Conservation (phyloP, 805 yeast species). For the Kurtzmaniella cleridarum region DNA sequence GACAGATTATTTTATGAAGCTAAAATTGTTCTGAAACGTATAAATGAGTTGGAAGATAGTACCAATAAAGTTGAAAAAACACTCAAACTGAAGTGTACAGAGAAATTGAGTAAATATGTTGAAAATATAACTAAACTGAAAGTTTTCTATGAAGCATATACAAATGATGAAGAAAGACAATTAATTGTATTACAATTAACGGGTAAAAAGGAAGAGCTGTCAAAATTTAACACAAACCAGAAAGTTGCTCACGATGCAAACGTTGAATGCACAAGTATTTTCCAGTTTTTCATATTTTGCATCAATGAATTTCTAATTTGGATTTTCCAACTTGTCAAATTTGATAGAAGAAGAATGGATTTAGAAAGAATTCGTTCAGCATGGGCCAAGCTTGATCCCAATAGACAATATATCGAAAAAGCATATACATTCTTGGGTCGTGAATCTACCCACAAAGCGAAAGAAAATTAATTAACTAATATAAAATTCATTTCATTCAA, state of each 20-base stretch:
- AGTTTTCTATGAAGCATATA: conserved; percentile 26
- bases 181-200: conserved; percentile 22
- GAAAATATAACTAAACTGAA: conserved; percentile 22
- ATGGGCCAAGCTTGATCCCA: conserved; percentile 38
- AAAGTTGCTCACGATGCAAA: neutral
- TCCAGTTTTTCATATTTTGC: conserved; percentile 22
- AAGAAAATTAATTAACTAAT: neutral
- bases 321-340: conserved; percentile 30
- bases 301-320: conserved; percentile 28
- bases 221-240: conserved; percentile 7
- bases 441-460: conserved; percentile 11
- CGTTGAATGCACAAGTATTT: conserved; percentile 5
- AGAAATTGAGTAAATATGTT: conserved; percentile 21
- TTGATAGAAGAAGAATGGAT: conserved; percentile 39
- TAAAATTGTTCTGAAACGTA: conserved; percentile 33
- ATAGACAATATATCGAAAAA: conserved; percentile 28
- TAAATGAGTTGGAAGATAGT: conserved; percentile 36
- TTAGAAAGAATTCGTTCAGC: conserved; percentile 34
- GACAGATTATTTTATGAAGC: conserved; percentile 37
- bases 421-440: conserved; percentile 30
- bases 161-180: conserved; percentile 22
- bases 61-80: conserved; percentile 21
- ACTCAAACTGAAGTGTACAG: conserved; percentile 21
- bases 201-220: conserved; percentile 11
- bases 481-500: neutral